Evolutionary conservation across 495 filamentous ascomycete genomes (phyloP), one percentile per base, ranked within the genome.

Genomic region (Aspergillus baeticus): DNA sequence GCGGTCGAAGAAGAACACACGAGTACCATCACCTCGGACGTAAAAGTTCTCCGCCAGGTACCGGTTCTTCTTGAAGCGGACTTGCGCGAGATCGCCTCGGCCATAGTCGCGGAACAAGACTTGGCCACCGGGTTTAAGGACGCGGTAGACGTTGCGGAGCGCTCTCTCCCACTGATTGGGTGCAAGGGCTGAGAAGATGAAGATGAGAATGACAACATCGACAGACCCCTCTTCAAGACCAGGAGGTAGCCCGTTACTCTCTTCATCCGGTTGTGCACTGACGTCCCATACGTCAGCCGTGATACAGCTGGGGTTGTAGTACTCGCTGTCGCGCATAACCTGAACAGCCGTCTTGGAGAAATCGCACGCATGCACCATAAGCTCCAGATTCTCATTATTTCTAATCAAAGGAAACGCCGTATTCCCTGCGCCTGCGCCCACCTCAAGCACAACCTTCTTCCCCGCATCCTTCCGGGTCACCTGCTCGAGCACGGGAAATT

Each of bases 21-120:
- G 84, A 7, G 94, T 98, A 4, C 94, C 94, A 66, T 98, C 94
- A 5, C 94, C 94, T 11, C 94, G 78, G 33, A 96, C 86, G 71
- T 98, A 98, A 61, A 98, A 98, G 66, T 96, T 98, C 76, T 97
- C 94, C 48, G 87, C 88, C 68, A 98, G 76, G 63, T 90, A 97
- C 46, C 94, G 81, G 13, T 88, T 89, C 70, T 94, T 96, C 79
- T 90, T 96, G 76, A 98, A 96, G 47, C 94, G 81, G 45, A 98
- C 95, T 78, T 98, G 94, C 13, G 94, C 92, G 52, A 98, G 77
- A 74, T 98, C 94, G 26, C 93, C 93, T 60, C 91, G 81, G 47
- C 94, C 94, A 73, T 98, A 98, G 70, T 98, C 94, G 50, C 94
- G 84, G 74, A 98, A 96, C 63, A 96, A 81, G 8, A 97, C 86